phyloP scores from a whole-genome alignment of 2,329 filamentous ascomycete genomes.

The Dactylellina haptotyla region DNA sequence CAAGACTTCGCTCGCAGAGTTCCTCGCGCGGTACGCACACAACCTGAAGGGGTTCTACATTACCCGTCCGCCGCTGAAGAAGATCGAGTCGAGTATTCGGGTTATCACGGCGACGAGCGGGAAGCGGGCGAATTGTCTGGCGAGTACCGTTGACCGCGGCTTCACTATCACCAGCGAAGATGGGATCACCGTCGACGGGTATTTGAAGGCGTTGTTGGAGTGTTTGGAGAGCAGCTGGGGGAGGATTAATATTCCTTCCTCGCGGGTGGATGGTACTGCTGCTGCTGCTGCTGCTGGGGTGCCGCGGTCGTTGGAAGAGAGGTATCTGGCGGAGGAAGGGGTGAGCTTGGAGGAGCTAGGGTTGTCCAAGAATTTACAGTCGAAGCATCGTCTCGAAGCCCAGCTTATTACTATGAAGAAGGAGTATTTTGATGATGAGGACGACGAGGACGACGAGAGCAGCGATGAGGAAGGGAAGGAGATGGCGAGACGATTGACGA shows the following conservation, averaged over 20 bases:
- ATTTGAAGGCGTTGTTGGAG: slow-evolving; percentile 30
- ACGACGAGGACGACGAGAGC: slow-evolving; percentile 5
- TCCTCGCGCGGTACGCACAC: slow-evolving; percentile 27
- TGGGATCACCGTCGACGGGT: slow-evolving; percentile 35
- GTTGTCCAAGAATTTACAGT: slow-evolving; percentile 11
- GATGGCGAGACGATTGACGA: slow-evolving; percentile 1
- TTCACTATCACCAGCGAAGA: slow-evolving; percentile 34
- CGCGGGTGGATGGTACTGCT: not conserved
- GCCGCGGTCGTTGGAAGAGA: not conserved
- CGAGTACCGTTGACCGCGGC: slow-evolving; percentile 28
- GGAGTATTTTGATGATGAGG: slow-evolving; percentile 39
- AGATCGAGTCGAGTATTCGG: slow-evolving; percentile 42
- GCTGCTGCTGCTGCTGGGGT: too few relatives aligned
- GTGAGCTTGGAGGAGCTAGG: not conserved
- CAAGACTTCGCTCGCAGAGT: slow-evolving; percentile 29
- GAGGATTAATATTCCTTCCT: slow-evolving; percentile 22
- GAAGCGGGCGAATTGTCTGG: slow-evolving; percentile 22
- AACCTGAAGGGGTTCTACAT: slow-evolving; percentile 35
- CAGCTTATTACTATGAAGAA: slow-evolving; percentile 51
- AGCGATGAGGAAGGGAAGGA: not conserved
- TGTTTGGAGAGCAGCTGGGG: slow-evolving; percentile 47
- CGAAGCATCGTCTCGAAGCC: slow-evolving; percentile 49
- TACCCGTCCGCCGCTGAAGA: slow-evolving; percentile 46
- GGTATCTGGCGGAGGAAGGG: not conserved
- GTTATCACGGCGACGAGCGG: slow-evolving; percentile 41